A percentile compares a stretch with the other conserved stretches of the same genome.
Evolutionary conservation across 2,329 filamentous ascomycete genomes (phyloP).

Genomic region (Aspergillus felis): DNA sequence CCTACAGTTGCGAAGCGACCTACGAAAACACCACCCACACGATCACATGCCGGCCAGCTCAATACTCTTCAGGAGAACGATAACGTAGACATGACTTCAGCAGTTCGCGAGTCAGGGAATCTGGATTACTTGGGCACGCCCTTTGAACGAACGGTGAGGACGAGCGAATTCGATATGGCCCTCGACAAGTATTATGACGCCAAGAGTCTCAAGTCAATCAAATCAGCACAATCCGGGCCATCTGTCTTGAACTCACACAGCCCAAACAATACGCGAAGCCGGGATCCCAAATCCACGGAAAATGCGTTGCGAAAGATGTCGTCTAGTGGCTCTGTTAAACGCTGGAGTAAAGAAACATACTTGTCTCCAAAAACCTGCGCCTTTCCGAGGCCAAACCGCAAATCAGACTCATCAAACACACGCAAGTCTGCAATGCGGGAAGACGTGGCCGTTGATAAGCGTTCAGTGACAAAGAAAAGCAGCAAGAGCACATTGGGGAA

Average conservation of each 20-base stretch:
- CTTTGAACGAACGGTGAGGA: constrained; percentile 27
- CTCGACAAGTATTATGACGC: constrained; percentile 26
- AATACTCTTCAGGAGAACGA: constrained; percentile 13
- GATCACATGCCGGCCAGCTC: constrained; percentile 7
- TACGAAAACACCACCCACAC: constrained; percentile 23
- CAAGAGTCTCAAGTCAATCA: constrained; percentile 6
- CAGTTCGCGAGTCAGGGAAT: constrained; percentile 17
- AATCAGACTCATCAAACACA: constrained; percentile 14
- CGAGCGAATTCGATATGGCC: constrained; percentile 32
- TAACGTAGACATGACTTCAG: constrained; percentile 11
- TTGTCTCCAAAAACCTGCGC: constrained; percentile 19
- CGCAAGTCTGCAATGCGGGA: constrained; percentile 14
- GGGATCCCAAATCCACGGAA: constrained; percentile 17
- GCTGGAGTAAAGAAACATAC: constrained; percentile 22
- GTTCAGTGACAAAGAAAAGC: constrained; percentile 32
- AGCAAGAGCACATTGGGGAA: constrained; percentile 36
- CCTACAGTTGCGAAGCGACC: constrained; percentile 22
- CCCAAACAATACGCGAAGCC: constrained; percentile 18
- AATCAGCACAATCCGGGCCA: constrained; percentile 17
- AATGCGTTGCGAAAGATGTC: constrained; percentile 14
- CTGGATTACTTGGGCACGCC: constrained; percentile 22
- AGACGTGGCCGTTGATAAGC: constrained; percentile 17
- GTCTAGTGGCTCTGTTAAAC: constrained; percentile 21
- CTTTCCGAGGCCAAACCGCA: constrained; percentile 10
- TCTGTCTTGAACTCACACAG: constrained; percentile 22